Evolutionary conservation across 768 basidiomycete species (phyloP).

Genomic region (Lentinula edodes): DNA sequence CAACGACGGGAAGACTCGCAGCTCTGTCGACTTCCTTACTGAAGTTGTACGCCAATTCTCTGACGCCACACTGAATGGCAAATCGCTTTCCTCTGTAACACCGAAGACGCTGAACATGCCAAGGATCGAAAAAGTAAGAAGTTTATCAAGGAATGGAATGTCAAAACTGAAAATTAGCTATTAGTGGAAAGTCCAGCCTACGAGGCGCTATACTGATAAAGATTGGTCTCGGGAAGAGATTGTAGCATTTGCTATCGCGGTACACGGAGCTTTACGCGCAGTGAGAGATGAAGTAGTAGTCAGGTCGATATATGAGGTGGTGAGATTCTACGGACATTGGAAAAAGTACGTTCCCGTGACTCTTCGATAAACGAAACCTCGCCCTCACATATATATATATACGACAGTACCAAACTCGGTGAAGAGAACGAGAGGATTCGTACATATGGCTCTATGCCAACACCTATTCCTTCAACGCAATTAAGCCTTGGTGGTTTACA

Average conservation of each 20-base stretch:
- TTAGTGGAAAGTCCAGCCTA: constrained; percentile 68
- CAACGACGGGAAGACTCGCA: constrained; percentile 43
- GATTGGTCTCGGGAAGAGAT: constrained; percentile 69
- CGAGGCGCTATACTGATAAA: constrained; percentile 61
- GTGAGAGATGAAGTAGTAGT: constrained; percentile 71
- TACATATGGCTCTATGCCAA: constrained; percentile 28
- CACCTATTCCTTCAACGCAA: constrained; percentile 25
- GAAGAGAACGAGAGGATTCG: constrained; percentile 60
- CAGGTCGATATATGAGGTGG: constrained; percentile 68
- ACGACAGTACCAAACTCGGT: constrained; percentile 52
- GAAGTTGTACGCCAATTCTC: constrained; percentile 72
- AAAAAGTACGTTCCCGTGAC: constrained; percentile 52
- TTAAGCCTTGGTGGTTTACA: constrained; percentile 25
- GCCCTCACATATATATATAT: constrained; percentile 7
- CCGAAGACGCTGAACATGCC: constrained; percentile 46
- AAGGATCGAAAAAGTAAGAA: constrained; percentile 60
- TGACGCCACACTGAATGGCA: constrained; percentile 53
- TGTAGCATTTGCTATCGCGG: constrained; percentile 61
- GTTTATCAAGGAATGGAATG: background rate
- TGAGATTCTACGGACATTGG: constrained; percentile 83
- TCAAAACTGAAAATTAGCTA: background rate
- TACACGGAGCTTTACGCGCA: constrained; percentile 71
- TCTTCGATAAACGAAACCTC: background rate
- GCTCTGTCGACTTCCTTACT: constrained; percentile 76
- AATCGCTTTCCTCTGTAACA: constrained; percentile 55